phyloP scores from a whole-genome alignment of 352 stramenopile species.

The Pythium guiyangense region DNA sequence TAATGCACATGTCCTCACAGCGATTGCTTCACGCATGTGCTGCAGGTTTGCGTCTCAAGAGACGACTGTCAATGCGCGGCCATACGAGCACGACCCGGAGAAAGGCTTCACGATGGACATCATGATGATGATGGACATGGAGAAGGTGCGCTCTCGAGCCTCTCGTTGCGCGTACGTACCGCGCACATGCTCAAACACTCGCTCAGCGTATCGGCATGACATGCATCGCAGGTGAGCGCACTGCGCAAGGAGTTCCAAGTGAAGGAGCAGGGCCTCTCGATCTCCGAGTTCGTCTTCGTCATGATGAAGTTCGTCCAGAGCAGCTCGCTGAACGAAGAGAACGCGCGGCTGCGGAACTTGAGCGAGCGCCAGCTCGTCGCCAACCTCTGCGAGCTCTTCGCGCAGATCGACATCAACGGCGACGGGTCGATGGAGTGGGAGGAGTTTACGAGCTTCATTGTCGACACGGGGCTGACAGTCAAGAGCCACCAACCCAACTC shows the following conservation, averaged over 20 bases:
- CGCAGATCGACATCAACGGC: slow-evolving; percentile 90
- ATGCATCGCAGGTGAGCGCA: slow-evolving; percentile 41
- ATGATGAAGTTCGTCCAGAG: slow-evolving; percentile 81
- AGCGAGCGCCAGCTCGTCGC: slow-evolving; percentile 75
- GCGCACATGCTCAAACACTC: not conserved
- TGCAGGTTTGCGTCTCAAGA: slow-evolving; percentile 3
- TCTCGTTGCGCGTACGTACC: not conserved
- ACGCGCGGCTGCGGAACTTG: slow-evolving; percentile 59
- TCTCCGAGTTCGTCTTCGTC: slow-evolving; percentile 85
- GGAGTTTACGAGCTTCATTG: slow-evolving; percentile 90
- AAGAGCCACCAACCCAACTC: slow-evolving; percentile 84
- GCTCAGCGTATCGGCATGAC: not conserved
- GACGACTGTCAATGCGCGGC: slow-evolving; percentile 9
- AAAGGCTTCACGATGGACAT: slow-evolving; percentile 90
- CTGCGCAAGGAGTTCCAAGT: slow-evolving; percentile 82
- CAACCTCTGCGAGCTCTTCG: slow-evolving; percentile 87
- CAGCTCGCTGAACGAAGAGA: slow-evolving; percentile 44
- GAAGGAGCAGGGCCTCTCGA: slow-evolving; percentile 73
- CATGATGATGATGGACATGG: slow-evolving; percentile 91
- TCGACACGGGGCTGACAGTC: slow-evolving; percentile 79
- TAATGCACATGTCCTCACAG: not conserved
- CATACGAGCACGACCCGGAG: slow-evolving; percentile 73
- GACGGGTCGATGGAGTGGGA: slow-evolving; percentile 92
- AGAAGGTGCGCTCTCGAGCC: slow-evolving; percentile 35
- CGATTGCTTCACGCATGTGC: not conserved